Percentiles rank a stretch among this genome's conserved stretches.
Evolutionary conservation across 441 rosid species (phyloP).

Genomic region (Syzygium syzygioides): DNA sequence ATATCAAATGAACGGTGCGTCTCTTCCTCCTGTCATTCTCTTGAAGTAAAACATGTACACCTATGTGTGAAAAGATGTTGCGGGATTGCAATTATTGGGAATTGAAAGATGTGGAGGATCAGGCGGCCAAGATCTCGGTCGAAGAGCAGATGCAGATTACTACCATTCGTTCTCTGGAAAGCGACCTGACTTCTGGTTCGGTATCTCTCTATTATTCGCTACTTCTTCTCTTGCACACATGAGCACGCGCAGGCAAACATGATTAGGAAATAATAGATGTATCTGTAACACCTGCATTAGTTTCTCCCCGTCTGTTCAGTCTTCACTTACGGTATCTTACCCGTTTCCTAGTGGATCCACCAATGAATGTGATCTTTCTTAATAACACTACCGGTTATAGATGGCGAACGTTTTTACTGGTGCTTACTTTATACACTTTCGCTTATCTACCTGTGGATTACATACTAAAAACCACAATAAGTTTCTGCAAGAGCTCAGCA

Average conservation of each 20-base stretch:
- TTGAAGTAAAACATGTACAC: neutral
- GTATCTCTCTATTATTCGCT: neutral
- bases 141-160: constrained; percentile 58
- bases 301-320: neutral
- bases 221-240: neutral
- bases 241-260: neutral
- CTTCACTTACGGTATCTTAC: neutral
- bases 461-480: rapidly evolving
- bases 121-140: constrained; percentile 54
- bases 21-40: neutral
- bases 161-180: constrained; percentile 43
- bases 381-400: neutral
- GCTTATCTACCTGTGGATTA: neutral
- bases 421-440: neutral
- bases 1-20: constrained; percentile 50
- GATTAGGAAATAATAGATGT: neutral
- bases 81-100: neutral
- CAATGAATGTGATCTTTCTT: neutral
- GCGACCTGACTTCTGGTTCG: constrained; percentile 33
- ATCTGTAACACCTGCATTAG: neutral
- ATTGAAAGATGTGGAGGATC: constrained; percentile 70
- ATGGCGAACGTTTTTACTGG: neutral
- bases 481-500: neutral
- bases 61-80: neutral
- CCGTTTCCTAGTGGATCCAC: neutral